Evolutionary conservation across 1,284 basidiomycete genomes (phyloP), one percentile per base, ranked within the genome.

Genomic region (Sphagnurus paluster): DNA sequence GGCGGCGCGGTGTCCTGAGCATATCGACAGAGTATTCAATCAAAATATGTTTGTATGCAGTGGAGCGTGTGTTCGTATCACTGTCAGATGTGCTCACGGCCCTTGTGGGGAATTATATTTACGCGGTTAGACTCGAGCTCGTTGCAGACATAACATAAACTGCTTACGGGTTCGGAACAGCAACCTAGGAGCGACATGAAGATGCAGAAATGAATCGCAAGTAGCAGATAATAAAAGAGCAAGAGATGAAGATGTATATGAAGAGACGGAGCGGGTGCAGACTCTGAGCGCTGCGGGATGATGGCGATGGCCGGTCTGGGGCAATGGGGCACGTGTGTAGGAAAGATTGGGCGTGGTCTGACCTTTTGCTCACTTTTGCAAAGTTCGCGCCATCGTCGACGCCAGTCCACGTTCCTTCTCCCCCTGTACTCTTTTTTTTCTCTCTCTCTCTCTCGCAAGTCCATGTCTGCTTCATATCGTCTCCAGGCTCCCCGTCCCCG

Each of bases 401-500:
- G 52, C 35, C 52, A 34, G 24, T 40, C 37, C 16, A 45, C 52
- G 33, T 32, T 43, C 36, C 16, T 53, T 49, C 43, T 24, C 38
- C 34, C 35, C 17, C 26, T 33, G 28, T 34, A n/a, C 33, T 26
- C 16, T 39, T 28, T 10, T 21, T 39, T 41, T 30, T 7, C 30
- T 43, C 33, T 21, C 30, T 37, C 21, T 19, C 39, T 35, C 36
- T 16, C 16, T 23, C n/a, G 28, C 23, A 35, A 35, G 43, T 51
- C 56, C 55, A 83, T 83, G 80, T 79, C 80, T 45, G 68, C 70
- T 49, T 66, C 77, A 37, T 87, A 86, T 69, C 76, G 76, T 54
- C 68, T 87, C 34, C 79, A 87, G 62, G 69, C 79, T 0, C 73
- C 82, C 33, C 80, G 82, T 37, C 69, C 81, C 34, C 76, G 82